Evolutionary conservation across 1,284 basidiomycete species (phyloP).

Genomic region (Microbotryum violaceum): DNA sequence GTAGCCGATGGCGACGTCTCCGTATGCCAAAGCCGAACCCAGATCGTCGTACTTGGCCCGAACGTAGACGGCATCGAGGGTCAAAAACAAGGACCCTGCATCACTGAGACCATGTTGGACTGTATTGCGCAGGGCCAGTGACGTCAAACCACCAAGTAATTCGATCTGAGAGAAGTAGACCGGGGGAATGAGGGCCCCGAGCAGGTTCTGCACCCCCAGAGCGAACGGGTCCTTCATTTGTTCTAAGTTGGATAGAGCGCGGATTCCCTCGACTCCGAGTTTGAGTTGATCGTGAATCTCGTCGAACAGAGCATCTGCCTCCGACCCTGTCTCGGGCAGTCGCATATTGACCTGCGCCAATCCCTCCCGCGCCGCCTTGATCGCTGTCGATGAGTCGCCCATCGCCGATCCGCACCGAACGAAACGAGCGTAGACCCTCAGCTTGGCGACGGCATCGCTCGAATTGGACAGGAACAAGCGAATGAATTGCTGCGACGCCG

Average conservation of each 20-base stretch:
- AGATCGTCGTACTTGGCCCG: constrained; percentile 5
- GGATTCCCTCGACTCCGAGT: neutral
- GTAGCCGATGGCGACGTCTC: constrained; percentile 18
- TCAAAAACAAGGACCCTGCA: constrained; percentile 24
- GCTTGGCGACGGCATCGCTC: constrained; percentile 60
- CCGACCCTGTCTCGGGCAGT: constrained; percentile 9
- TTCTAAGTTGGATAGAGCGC: constrained; percentile 1
- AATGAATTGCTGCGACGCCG: constrained; percentile 23
- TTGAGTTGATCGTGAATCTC: constrained; percentile 1
- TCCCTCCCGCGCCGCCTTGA: constrained; percentile 20
- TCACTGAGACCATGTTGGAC: constrained; percentile 20
- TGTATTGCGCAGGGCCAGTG: constrained; percentile 10
- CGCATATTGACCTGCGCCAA: constrained; percentile 14
- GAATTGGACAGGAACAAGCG: constrained; percentile 35
- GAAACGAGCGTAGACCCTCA: constrained; percentile 56
- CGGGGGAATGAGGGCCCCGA: constrained; percentile 26
- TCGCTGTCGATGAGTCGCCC: constrained; percentile 18
- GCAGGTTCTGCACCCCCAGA: constrained; percentile 13
- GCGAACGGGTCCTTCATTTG: constrained; percentile 9
- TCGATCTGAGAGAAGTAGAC: constrained; percentile 30
- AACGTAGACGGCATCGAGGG: constrained; percentile 24
- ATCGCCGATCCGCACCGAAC: constrained; percentile 22
- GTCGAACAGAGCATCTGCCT: constrained; percentile 1
- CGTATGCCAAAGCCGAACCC: constrained; percentile 12
- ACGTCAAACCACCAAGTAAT: constrained; percentile 22